Percentiles rank a stretch among this genome's conserved stretches.
phyloP scores from a whole-genome alignment of 2,329 filamentous ascomycete genomes.

The Hypomyces perniciosus region DNA sequence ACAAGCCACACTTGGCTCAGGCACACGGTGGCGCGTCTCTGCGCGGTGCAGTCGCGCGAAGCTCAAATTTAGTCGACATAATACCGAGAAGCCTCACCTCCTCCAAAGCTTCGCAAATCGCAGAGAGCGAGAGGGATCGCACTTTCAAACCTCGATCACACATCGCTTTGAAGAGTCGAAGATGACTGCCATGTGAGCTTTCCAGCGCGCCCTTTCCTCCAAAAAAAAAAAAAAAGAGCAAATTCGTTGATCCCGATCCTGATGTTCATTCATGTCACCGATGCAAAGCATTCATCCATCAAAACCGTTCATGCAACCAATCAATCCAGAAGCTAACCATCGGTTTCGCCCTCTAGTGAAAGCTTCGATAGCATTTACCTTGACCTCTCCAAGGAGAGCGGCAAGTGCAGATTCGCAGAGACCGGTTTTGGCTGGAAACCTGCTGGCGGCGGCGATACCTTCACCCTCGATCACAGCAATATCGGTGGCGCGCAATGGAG shows the following conservation, averaged over 20 bases:
- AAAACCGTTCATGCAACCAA: neutral
- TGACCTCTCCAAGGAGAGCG: slow-evolving; percentile 85
- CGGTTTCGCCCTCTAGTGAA: slow-evolving; percentile 49
- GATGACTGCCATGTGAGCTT: slow-evolving; percentile 35
- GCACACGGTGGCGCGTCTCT: slow-evolving; percentile 13
- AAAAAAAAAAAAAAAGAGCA: neutral
- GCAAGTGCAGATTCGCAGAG: slow-evolving; percentile 92
- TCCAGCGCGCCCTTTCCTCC: neutral
- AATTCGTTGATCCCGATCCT: neutral
- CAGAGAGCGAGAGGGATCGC: slow-evolving; percentile 1
- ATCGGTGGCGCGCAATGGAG: slow-evolving; percentile 91
- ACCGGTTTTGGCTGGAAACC: slow-evolving; percentile 96
- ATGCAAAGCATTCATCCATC: neutral
- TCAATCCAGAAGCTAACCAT: neutral
- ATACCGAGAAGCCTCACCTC: slow-evolving; percentile 3
- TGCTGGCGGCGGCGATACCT: slow-evolving; percentile 77
- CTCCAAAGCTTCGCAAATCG: slow-evolving; percentile 1
- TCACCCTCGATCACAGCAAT: slow-evolving; percentile 83
- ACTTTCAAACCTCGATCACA: neutral
- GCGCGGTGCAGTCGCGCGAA: slow-evolving; percentile 11
- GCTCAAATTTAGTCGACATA: slow-evolving; percentile 12
- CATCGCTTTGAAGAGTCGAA: slow-evolving; percentile 12
- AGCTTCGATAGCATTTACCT: slow-evolving; percentile 97
- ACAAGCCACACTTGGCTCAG: neutral
- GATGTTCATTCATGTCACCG: neutral